A percentile compares a stretch with the other conserved stretches of the same genome.
These are phyloP conservation scores for Fraxinus floribunda DNA, from an alignment of 305 asterid species.

Conservation along the genomic window DNA sequence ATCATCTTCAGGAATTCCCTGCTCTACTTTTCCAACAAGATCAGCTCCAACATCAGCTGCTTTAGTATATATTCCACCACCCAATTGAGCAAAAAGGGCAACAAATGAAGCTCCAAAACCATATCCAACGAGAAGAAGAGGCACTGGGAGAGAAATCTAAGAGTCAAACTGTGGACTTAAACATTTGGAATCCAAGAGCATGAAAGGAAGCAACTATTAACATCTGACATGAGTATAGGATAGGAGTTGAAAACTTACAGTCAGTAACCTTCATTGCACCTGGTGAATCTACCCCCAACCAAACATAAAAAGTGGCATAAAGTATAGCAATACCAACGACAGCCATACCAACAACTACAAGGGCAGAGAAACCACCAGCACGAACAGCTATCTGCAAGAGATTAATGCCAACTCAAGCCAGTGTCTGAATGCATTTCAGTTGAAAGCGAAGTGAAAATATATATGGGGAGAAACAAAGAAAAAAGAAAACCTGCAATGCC, in stretches of 20 bases:
- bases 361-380: constrained; percentile 99
- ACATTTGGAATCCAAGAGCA: constrained; percentile 16
- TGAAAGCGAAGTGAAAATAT: constrained; percentile 15
- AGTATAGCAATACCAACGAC: constrained; percentile 89
- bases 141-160: constrained; percentile 54
- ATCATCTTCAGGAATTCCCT: constrained; percentile 99
- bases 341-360: constrained; percentile 98
- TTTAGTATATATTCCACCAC: constrained; percentile 97
- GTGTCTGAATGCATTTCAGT: constrained; percentile 19
- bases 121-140: constrained; percentile 98
- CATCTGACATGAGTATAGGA: constrained; percentile 21
- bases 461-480: background rate
- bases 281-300: constrained; percentile 85
- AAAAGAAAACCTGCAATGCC: constrained; percentile 79
- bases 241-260: constrained; percentile 53
- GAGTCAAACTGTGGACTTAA: constrained; percentile 23
- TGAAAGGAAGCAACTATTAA: constrained; percentile 21
- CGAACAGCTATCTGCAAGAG: constrained; percentile 88
- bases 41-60: constrained; percentile 99
- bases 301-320: constrained; percentile 83
- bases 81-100: constrained; percentile 99
- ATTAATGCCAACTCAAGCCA: constrained; percentile 27
- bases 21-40: constrained; percentile 99
- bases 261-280: constrained; percentile 92
- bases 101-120: constrained; percentile 99